These are phyloP conservation scores for Blastomyces parvus DNA, from an alignment of 2,329 filamentous ascomycete genomes.

Conservation along the genomic window DNA sequence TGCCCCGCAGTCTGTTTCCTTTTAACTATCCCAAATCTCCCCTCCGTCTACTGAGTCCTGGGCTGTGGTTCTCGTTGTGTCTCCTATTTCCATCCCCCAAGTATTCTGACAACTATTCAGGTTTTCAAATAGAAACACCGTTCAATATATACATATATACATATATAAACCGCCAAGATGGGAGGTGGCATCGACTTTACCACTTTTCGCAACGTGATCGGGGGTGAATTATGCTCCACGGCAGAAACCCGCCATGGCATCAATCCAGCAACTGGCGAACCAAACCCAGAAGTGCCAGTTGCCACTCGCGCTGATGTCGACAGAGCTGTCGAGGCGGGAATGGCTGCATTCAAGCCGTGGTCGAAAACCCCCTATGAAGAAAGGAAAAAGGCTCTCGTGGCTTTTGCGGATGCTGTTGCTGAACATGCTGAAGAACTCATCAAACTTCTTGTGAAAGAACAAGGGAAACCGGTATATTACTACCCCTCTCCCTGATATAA, in stretches of 20 bases:
- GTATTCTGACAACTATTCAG: background rate
- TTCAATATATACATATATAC: background rate
- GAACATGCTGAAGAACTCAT: slow-evolving; percentile 29
- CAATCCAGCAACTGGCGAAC: slow-evolving; percentile 44
- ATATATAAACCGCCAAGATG: background rate
- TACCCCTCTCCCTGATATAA: background rate
- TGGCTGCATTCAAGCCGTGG: slow-evolving; percentile 42
- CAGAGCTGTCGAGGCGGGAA: slow-evolving; percentile 41
- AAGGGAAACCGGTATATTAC: slow-evolving; percentile 30
- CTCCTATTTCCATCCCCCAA: background rate
- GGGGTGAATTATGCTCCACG: slow-evolving; percentile 40
- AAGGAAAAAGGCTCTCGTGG: slow-evolving; percentile 25
- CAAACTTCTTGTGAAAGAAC: slow-evolving; percentile 35
- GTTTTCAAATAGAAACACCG: too few relatives aligned
- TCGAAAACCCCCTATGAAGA: slow-evolving; percentile 27
- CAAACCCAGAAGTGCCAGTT: slow-evolving; percentile 44
- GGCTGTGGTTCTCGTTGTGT: too few relatives aligned
- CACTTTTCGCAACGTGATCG: slow-evolving; percentile 41
- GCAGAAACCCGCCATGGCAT: slow-evolving; percentile 39
- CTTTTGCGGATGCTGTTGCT: slow-evolving; percentile 29
- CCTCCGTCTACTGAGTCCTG: too few relatives aligned
- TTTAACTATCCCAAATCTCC: too few relatives aligned
- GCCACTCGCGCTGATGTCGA: slow-evolving; percentile 43
- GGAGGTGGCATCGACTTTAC: slow-evolving; percentile 4
- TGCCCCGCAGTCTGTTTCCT: too few relatives aligned